phyloP scores from a whole-genome alignment of 2,329 filamentous ascomycete species.

The Trichophyton benhamiae region DNA sequence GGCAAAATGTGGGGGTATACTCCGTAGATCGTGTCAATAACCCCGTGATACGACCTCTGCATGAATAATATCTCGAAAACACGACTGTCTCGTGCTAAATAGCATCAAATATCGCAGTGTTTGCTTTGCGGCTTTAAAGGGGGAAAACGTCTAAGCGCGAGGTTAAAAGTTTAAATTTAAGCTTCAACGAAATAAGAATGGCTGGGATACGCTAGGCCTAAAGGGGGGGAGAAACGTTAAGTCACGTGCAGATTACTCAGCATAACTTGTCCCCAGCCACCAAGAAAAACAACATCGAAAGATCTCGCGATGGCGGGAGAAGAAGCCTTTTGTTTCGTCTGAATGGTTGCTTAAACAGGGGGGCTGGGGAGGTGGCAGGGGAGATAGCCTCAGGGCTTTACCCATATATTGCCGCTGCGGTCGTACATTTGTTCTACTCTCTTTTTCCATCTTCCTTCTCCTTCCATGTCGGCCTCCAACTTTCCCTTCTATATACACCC shows the following conservation, averaged over 20 bases:
- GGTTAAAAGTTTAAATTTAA: not conserved
- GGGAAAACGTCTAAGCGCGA: not conserved
- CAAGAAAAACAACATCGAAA: not conserved
- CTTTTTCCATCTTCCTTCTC: not conserved
- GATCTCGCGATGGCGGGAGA: not conserved
- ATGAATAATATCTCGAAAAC: too few relatives aligned
- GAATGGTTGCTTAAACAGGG: not conserved
- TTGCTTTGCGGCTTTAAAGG: too few relatives aligned
- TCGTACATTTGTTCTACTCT: not conserved
- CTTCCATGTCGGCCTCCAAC: not conserved
- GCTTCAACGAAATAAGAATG: not conserved
- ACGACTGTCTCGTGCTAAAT: too few relatives aligned
- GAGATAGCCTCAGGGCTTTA: not conserved
- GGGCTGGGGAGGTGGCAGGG: not conserved
- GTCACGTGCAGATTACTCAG: not conserved
- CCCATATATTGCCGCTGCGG: not conserved
- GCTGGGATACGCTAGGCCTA: not conserved
- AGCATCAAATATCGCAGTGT: too few relatives aligned
- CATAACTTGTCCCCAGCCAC: not conserved
- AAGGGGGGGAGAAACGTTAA: not conserved
- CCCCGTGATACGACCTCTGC: too few relatives aligned
- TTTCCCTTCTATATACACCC: not conserved
- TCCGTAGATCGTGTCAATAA: too few relatives aligned
- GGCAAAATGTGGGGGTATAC: too few relatives aligned
- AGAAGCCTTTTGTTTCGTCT: not conserved